Conservation (phyloP, 2,329 filamentous ascomycete species). For the Esteya vermicola region DNA sequence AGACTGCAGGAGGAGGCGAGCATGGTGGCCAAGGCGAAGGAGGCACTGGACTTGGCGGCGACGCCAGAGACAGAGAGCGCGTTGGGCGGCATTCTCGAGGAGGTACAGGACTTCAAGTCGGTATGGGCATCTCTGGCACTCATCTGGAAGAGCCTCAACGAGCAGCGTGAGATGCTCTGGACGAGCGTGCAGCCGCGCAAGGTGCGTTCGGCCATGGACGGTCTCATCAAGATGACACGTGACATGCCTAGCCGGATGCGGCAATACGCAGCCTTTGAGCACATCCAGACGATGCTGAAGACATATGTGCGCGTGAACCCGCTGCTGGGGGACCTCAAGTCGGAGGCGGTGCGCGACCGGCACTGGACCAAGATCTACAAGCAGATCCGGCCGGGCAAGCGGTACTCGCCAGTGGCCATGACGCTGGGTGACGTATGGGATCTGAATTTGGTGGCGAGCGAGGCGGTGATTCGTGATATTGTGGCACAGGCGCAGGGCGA, state of each 20-base stretch:
- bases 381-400: conserved; percentile 77
- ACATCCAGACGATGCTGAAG: conserved; percentile 83
- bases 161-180: conserved; percentile 86
- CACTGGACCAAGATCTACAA: conserved; percentile 99
- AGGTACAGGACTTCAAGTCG: conserved; percentile 97
- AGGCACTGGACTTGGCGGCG: conserved; percentile 80
- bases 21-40: conserved; percentile 93
- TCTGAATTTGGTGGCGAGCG: conserved; percentile 75
- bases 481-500: conserved; percentile 94
- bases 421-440: conserved; percentile 99
- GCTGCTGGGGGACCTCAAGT: conserved; percentile 80
- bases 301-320: conserved; percentile 84
- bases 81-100: conserved; percentile 77
- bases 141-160: conserved; percentile 92
- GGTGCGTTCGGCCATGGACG: conserved; percentile 76
- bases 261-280: conserved; percentile 98
- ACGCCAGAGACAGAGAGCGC: conserved; percentile 66
- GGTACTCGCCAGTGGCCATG: conserved; percentile 88
- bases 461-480: conserved; percentile 79
- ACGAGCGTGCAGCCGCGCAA: conserved; percentile 91
- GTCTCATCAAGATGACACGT: conserved; percentile 92
- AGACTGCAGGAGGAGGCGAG: conserved; percentile 76
- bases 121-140: conserved; percentile 93
- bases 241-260: conserved; percentile 99
- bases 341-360: conserved; percentile 86